phyloP scores from a whole-genome alignment of 2,329 filamentous ascomycete species.

The Pseudocercospora eumusae region DNA sequence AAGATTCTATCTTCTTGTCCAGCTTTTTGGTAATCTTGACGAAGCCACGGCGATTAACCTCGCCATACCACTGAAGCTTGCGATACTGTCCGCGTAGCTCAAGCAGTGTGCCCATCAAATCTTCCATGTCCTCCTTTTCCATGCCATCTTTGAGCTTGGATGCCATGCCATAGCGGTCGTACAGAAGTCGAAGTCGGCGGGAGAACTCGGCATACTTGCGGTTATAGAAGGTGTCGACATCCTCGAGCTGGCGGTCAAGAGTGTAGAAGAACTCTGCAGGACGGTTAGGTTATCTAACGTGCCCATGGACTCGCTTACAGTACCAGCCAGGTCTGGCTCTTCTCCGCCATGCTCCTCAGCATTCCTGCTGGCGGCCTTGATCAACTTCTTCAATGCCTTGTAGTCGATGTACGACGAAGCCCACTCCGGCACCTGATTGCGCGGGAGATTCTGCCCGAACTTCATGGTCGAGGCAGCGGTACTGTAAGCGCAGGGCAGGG shows the following conservation, averaged over 20 bases:
- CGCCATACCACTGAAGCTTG: slow-evolving; percentile 96
- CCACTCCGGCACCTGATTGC: slow-evolving; percentile 87
- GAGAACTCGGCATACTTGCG: slow-evolving; percentile 86
- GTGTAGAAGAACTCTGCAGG: slow-evolving; percentile 88
- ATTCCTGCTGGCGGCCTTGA: slow-evolving; percentile 71
- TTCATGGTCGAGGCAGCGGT: too few species aligned
- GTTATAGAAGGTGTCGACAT: slow-evolving; percentile 96
- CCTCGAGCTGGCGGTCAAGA: slow-evolving; percentile 94
- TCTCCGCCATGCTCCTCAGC: slow-evolving; percentile 55
- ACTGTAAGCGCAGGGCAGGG: too few species aligned
- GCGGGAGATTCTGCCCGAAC: slow-evolving; percentile 62
- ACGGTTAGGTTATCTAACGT: slow-evolving; percentile 32
- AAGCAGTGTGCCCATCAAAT: slow-evolving; percentile 84
- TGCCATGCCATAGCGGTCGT: slow-evolving; percentile 80
- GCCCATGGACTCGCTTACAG: slow-evolving; percentile 43
- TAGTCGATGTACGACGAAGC: slow-evolving; percentile 83
- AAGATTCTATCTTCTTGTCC: slow-evolving; percentile 84
- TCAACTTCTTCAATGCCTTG: slow-evolving; percentile 90
- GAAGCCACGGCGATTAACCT: slow-evolving; percentile 93
- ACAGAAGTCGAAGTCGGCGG: slow-evolving; percentile 79
- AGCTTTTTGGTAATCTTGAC: slow-evolving; percentile 99
- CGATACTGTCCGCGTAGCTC: slow-evolving; percentile 84
- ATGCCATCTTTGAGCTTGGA: slow-evolving; percentile 69
- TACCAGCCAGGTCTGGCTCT: slow-evolving; percentile 87
- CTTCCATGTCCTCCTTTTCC: slow-evolving; percentile 86